These are phyloP conservation scores for Penicillium sp. DNA, from an alignment of 2,329 filamentous ascomycete genomes.

Conservation along the genomic window DNA sequence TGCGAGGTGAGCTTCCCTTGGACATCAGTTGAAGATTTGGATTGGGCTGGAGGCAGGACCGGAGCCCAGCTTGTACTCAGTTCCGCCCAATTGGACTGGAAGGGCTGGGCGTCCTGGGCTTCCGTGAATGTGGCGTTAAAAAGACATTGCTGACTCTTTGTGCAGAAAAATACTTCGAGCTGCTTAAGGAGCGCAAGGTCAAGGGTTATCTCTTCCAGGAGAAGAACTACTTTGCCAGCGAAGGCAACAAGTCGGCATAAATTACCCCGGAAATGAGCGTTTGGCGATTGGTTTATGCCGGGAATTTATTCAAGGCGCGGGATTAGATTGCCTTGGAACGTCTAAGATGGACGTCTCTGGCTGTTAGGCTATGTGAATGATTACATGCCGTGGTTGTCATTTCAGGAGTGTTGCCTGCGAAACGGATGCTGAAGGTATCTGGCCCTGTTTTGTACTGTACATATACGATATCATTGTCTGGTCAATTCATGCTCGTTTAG, in stretches of 20 bases:
- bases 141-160: conserved; percentile 5
- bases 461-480: conserved; percentile 28
- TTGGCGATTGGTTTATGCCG: neutral
- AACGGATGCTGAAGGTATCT: neutral
- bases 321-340: neutral
- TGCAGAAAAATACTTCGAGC: conserved; percentile 59
- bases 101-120: no score
- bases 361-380: neutral
- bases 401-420: neutral
- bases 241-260: conserved; percentile 26
- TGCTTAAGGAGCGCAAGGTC: conserved; percentile 57
- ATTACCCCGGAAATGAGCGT: neutral
- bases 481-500: conserved; percentile 18
- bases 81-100: neutral
- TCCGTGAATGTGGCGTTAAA: no score
- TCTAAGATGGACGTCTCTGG: neutral
- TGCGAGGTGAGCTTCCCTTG: conserved; percentile 53
- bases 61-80: neutral
- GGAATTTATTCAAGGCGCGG: no score
- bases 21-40: neutral
- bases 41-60: neutral
- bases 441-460: conserved; percentile 23
- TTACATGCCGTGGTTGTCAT: neutral
- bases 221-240: conserved; percentile 51
- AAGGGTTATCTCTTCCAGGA: conserved; percentile 60